Conservation (phyloP, 768 basidiomycete genomes). For the Hypholoma fasciculare region DNA sequence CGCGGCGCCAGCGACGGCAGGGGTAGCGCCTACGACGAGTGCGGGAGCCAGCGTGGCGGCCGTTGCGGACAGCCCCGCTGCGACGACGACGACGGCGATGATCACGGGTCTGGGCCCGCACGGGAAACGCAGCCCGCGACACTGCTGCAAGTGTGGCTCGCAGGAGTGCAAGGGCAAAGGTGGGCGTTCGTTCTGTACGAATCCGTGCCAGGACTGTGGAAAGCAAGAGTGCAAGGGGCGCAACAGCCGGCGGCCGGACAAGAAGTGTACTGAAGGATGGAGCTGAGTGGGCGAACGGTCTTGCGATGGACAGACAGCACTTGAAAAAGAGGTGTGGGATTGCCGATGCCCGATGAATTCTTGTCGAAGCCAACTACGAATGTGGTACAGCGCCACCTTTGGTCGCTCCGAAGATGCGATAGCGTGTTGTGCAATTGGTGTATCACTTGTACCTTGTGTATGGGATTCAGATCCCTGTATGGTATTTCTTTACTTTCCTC, state of each 20-base stretch:
- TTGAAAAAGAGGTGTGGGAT: too few relatives aligned
- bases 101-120: constrained; percentile 22
- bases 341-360: too few relatives aligned
- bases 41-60: not conserved
- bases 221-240: constrained; percentile 76
- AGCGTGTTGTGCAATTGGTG: too few relatives aligned
- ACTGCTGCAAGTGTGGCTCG: constrained; percentile 82
- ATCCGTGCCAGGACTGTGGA: constrained; percentile 82
- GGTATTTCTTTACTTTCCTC: too few relatives aligned
- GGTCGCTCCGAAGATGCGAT: too few relatives aligned
- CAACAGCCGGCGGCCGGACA: constrained; percentile 77
- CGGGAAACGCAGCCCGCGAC: constrained; percentile 64
- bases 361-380: too few relatives aligned
- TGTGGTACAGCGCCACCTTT: too few relatives aligned
- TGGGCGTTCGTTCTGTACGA: constrained; percentile 70
- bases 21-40: not conserved
- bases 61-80: not conserved
- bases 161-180: constrained; percentile 85
- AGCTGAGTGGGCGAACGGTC: not conserved
- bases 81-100: not conserved
- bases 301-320: too few relatives aligned
- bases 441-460: too few relatives aligned
- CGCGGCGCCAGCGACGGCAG: constrained; percentile 3
- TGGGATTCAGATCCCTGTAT: too few relatives aligned
- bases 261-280: constrained; percentile 65